Percentiles rank a stretch among this genome's conserved stretches.
Conservation (phyloP, 148 eudicot species). For the Vaccinium macrocarpon region DNA sequence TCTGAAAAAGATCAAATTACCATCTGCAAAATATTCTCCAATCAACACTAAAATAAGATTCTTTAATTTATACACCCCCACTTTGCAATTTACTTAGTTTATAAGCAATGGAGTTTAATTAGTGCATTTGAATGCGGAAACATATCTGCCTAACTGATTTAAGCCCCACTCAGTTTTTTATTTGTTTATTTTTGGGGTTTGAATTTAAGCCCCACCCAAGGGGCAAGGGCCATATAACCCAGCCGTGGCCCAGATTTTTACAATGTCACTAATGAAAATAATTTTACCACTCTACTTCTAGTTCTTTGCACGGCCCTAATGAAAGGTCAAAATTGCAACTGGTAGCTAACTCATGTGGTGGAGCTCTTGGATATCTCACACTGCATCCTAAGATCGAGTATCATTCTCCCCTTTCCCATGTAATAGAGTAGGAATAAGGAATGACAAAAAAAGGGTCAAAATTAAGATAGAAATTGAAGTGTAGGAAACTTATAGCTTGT, state of each 20-base stretch:
- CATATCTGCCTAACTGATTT: neutral
- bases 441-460: no score
- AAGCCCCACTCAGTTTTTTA: neutral
- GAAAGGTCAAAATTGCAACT: no score
- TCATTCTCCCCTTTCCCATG: no score
- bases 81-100: neutral
- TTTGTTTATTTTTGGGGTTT: neutral
- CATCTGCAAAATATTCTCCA: slow-evolving; percentile 2
- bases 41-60: neutral
- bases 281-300: no score
- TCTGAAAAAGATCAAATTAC: neutral
- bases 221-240: neutral
- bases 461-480: no score
- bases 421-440: no score
- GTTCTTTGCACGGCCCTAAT: no score
- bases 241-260: neutral
- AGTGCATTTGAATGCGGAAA: slow-evolving; percentile 4
- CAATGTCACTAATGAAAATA: neutral
- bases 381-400: no score
- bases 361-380: no score
- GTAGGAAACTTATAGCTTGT: no score
- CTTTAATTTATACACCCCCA: no score
- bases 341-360: no score
- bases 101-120: neutral
- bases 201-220: neutral